Base-by-base conservation (phyloP, 345 rosid genomes). In the Euphorbia peplus region DNA sequence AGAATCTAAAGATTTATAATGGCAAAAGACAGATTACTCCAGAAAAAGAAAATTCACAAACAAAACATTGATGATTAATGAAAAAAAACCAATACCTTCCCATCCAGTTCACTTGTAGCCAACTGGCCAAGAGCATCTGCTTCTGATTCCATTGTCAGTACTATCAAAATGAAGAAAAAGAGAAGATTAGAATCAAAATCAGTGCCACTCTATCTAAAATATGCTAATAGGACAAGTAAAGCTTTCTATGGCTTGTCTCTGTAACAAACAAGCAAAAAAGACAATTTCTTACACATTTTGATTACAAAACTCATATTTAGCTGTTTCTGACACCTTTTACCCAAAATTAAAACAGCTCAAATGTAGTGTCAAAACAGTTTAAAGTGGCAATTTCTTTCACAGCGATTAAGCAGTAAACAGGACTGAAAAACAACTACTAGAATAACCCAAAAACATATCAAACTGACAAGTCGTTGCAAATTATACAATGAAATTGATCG, bases 71-170 rank as follows among this genome's bases (percentile, higher is more conserved):
- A 21, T 50, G n/a, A 12, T 58, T n/a, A 25, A 11, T 16, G 50
- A 24, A 32, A 62, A 15, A 60, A 21, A 50, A 50, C 28, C 18
- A 26, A 22, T 81, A 85, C 92, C 96, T 85, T 89, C 59, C 90
- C 90, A 47, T 84, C 92, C 65, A 89, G 86, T 64, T 87, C 92
- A 70, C 82, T 86, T 2, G 85, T 76, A 61, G 90, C 78, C 69
- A 89, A 73, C 80, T 89, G 88, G 50, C 83, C 87, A 64, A 89
- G 74, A 46, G 92, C 85, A 61, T 89, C 89, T 28, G 89, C 89
- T 82, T 87, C 82, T 8, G 90, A 89, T 77, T 89, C 96, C 96
- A 89, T 87, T 69, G 83, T 77, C 88, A 87, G 4, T 13, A 77
- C 77, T 73, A 16, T 44, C 50, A 65, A 72, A 37, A 63, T 48